Evolutionary conservation across 2,329 filamentous ascomycete species (phyloP), one percentile per base, ranked within the genome.

Genomic region (Pseudogymnoascus sp.): DNA sequence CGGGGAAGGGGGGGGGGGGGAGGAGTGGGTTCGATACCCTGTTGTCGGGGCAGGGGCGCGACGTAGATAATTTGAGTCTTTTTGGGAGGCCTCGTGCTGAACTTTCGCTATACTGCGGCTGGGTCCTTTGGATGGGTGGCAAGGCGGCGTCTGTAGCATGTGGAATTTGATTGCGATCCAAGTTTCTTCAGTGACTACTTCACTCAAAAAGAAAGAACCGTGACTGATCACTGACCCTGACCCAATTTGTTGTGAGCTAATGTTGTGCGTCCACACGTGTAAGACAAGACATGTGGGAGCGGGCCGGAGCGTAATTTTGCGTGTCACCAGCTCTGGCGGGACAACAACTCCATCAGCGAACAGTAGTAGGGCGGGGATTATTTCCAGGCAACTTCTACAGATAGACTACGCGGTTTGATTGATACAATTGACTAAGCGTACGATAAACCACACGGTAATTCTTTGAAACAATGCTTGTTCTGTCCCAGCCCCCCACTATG

Each of bases 71-170:
- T 33, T 33, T 16, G 16, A 16, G 11, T 28, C 21, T 55, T 16
- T 43, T 45, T 23, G 11, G 49, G 28, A 14, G 7, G 49, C 49
- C 28, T 33, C 14, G 25, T 55, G 49, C n/a, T 14, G 16, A 55
- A 55, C 49, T 55, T 55, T 55, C 49, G 49, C 49, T 55, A 33
- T 55, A 55, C 28, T 33, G 49, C 28, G n/a, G 49, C 49, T 55
- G 28, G 49, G 49, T 55, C 49, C 28, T 55, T 55, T 35, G 28
- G 49, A 14, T 21, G 16, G 49, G 28, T 55, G 49, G 49, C 49
- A 33, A 33, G 49, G 49, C 28, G 49, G 49, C 49, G 49, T 55
- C 11, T 1, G 28, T 55, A 33, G 49, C 49, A 55, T 55, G 33
- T 52, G 28, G 49, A 55, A 55, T 55, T 35, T 35, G 16, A 55